Conservation (phyloP, 2,329 filamentous ascomycete genomes). For the Celoporthe dispersa region DNA sequence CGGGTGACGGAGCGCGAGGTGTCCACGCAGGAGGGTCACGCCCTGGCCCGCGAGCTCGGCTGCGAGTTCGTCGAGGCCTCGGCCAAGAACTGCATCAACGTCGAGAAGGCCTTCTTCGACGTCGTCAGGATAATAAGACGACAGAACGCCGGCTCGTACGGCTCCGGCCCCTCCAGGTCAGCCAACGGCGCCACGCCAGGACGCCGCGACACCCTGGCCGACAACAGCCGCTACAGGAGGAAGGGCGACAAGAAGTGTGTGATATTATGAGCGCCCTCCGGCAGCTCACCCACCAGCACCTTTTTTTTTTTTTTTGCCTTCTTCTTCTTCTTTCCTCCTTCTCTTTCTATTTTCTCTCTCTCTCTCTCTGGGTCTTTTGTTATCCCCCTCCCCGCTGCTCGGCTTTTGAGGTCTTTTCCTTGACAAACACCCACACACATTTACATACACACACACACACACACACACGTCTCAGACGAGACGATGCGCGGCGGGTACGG, state of each 20-base stretch:
- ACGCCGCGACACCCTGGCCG: conserved; percentile 33
- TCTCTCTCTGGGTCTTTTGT: not conserved
- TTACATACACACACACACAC: not conserved
- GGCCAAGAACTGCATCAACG: conserved; percentile 97
- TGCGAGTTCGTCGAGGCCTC: conserved; percentile 98
- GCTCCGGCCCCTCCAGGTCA: conserved; percentile 39
- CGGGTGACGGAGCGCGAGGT: conserved; percentile 94
- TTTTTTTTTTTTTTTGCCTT: not conserved
- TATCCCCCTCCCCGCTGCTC: not conserved
- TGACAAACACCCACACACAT: not conserved
- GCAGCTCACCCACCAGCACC: not conserved
- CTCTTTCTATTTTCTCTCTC: not conserved
- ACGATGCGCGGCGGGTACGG: not conserved
- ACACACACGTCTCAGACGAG: not conserved
- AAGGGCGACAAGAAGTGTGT: conserved; percentile 44
- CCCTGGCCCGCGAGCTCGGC: conserved; percentile 85
- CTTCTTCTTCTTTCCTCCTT: not conserved
- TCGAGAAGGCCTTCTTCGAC: conserved; percentile 98
- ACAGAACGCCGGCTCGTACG: conserved; percentile 67
- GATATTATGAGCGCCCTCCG: conserved; percentile 44
- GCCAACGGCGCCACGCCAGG: conserved; percentile 38
- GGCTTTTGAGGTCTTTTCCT: not conserved
- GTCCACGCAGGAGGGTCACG: conserved; percentile 93
- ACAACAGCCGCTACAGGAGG: conserved; percentile 38
- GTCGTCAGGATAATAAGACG: conserved; percentile 89